Conservation (phyloP, 345 rosid species). For the Laguncularia racemosa region DNA sequence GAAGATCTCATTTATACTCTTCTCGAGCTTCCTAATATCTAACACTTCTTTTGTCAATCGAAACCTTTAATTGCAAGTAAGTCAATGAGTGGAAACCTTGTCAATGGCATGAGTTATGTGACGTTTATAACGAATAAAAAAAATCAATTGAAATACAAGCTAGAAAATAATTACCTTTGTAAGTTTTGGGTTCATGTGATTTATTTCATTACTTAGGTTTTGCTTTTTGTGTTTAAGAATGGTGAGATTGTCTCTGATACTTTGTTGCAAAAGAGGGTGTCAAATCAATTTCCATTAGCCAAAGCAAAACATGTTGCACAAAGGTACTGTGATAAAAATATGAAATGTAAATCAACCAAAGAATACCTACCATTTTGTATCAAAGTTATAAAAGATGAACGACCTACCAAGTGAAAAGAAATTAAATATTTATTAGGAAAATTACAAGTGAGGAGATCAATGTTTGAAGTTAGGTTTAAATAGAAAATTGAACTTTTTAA, state of each 20-base stretch:
- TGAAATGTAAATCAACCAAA: too few species aligned
- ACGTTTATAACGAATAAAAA: too few species aligned
- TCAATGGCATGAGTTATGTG: background rate
- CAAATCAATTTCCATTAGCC: background rate
- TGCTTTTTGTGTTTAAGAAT: conserved; percentile 67
- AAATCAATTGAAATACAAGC: conserved; percentile 3
- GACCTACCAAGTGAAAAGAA: too few species aligned
- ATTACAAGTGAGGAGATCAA: too few species aligned
- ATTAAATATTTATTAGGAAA: too few species aligned
- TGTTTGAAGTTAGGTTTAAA: too few species aligned
- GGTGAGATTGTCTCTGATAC: conserved; percentile 76
- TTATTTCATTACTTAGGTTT: conserved; percentile 56
- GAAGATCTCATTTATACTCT: conserved; percentile 79
- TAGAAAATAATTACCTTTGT: conserved; percentile 39
- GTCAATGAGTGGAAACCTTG: conserved; percentile 6
- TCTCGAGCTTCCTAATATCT: conserved; percentile 70
- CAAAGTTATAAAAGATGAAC: too few species aligned
- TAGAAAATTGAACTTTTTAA: too few species aligned
- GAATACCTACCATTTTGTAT: too few species aligned
- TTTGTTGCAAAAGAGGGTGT: conserved; percentile 40
- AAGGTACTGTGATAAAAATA: background rate
- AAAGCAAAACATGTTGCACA: background rate
- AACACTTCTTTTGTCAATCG: conserved; percentile 53
- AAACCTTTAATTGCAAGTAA: conserved; percentile 49
- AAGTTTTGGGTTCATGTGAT: conserved; percentile 57